These are phyloP conservation scores for Pseudocercospora musae DNA, from an alignment of 2,329 filamentous ascomycete genomes.

Conservation along the genomic window DNA sequence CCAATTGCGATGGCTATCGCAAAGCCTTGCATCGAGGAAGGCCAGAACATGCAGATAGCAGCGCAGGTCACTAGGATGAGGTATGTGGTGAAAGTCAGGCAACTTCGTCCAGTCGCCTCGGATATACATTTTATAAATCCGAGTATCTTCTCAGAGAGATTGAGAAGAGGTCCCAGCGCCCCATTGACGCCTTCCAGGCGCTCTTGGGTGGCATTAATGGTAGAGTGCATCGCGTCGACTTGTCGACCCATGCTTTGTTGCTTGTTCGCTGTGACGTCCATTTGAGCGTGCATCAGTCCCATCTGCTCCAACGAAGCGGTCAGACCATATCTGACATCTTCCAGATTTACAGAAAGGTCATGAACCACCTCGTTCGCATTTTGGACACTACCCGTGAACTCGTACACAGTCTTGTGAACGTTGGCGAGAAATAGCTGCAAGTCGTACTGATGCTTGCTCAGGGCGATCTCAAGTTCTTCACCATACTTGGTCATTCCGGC, in stretches of 20 bases:
- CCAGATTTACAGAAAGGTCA: not conserved
- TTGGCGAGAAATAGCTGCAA: not conserved
- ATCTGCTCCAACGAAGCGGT: not conserved
- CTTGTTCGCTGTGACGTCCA: not conserved
- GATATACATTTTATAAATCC: not conserved
- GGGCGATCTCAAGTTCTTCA: not conserved
- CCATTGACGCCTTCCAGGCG: not conserved
- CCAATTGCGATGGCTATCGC: not conserved
- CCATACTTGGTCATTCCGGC: not conserved
- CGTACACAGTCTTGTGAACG: not conserved
- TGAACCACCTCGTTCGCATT: not conserved
- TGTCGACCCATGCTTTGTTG: not conserved
- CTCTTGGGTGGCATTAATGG: not conserved
- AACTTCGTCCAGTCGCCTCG: not conserved
- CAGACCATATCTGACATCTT: not conserved
- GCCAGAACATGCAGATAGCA: not conserved
- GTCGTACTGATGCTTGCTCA: not conserved
- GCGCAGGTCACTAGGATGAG: not conserved
- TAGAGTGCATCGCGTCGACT: not conserved
- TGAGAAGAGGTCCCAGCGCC: not conserved
- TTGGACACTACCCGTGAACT: not conserved
- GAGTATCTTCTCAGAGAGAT: not conserved
- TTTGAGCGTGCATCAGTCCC: not conserved
- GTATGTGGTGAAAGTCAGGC: not conserved
- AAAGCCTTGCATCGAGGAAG: not conserved